phyloP scores from a whole-genome alignment of 2,329 filamentous ascomycete species.

The Davidsoniella virescens region DNA sequence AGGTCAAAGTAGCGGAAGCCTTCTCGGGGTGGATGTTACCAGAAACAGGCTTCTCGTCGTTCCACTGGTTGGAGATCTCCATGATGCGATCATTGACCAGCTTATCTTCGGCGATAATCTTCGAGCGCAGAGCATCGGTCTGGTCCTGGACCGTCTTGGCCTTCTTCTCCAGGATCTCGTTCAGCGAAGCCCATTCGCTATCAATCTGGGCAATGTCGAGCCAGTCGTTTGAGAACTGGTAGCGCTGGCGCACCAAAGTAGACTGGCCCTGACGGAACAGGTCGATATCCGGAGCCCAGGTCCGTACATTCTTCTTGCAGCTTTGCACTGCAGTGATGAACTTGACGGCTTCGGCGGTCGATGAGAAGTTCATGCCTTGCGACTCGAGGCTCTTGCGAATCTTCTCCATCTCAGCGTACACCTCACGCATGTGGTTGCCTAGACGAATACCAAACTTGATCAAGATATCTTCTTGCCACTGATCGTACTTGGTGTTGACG shows the following conservation, averaged over 20 bases:
- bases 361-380: slow-evolving; percentile 83
- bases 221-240: slow-evolving; percentile 90
- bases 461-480: slow-evolving; percentile 97
- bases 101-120: slow-evolving; percentile 87
- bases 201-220: slow-evolving; percentile 91
- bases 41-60: slow-evolving; percentile 91
- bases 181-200: slow-evolving; percentile 85
- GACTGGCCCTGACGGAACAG: slow-evolving; percentile 92
- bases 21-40: slow-evolving; percentile 82
- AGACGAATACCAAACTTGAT: slow-evolving; percentile 84
- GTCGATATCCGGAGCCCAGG: slow-evolving; percentile 91
- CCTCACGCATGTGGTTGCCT: slow-evolving; percentile 77
- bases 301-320: slow-evolving; percentile 82
- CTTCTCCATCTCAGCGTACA: slow-evolving; percentile 81
- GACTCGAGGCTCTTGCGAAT: slow-evolving; percentile 79
- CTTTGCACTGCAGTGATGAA: slow-evolving; percentile 98
- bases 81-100: slow-evolving; percentile 76
- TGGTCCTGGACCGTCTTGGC: slow-evolving; percentile 93
- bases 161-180: slow-evolving; percentile 82
- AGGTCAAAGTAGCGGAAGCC: slow-evolving; percentile 64
- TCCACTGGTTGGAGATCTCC: slow-evolving; percentile 77
- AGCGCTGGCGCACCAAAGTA: slow-evolving; percentile 76
- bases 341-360: slow-evolving; percentile 89
- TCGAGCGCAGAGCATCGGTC: slow-evolving; percentile 82
- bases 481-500: slow-evolving; percentile 97